phyloP scores from a whole-genome alignment of 179 eudicot genomes.

The Vitellaria paradoxa region DNA sequence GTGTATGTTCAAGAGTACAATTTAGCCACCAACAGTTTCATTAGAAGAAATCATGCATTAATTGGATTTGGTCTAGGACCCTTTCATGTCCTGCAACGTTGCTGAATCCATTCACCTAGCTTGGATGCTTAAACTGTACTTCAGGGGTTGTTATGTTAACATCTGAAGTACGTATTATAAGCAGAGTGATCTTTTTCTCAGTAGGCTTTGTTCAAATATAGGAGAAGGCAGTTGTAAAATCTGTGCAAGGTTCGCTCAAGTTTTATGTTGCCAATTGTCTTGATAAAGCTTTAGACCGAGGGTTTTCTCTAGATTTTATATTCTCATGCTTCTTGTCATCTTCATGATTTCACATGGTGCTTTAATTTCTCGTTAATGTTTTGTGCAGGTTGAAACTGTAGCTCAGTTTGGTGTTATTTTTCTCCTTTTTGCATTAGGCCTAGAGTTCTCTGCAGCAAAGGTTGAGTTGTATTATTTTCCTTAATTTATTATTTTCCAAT shows the following conservation, averaged over 20 bases:
- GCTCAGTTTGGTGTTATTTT: slow-evolving; percentile 97
- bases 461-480: slow-evolving; percentile 24
- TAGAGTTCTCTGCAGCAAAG: slow-evolving; percentile 87
- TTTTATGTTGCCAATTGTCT: background rate
- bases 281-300: background rate
- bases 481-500: slow-evolving; percentile 40
- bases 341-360: background rate
- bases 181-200: too few species aligned
- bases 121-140: background rate
- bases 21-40: background rate
- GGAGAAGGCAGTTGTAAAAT: background rate
- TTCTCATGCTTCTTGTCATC: background rate
- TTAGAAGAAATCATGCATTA: background rate
- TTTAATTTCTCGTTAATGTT: background rate
- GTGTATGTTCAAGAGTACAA: slow-evolving; percentile 5
- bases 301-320: background rate
- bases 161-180: background rate
- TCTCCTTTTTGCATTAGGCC: slow-evolving; percentile 85
- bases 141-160: background rate
- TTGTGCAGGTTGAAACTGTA: slow-evolving; percentile 78
- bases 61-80: background rate
- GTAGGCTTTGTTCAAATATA: background rate
- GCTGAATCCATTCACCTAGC: background rate
- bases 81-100: background rate
- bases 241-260: background rate